These are phyloP conservation scores for Amyloporia xantha DNA, from an alignment of 768 basidiomycete genomes.

Conservation along the genomic window DNA sequence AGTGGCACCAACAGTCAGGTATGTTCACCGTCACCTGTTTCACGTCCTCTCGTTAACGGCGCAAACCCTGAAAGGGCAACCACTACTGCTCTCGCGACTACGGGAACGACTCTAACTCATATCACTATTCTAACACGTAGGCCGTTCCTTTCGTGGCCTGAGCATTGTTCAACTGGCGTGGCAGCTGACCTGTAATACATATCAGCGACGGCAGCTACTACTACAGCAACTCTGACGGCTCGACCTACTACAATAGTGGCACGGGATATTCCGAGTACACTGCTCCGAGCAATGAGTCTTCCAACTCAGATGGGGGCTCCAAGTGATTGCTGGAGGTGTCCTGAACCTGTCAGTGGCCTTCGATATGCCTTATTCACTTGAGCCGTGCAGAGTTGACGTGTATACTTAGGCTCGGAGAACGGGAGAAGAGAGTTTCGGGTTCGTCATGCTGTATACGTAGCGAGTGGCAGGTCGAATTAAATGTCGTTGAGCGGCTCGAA, in stretches of 20 bases:
- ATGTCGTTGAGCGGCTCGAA: too few relatives aligned
- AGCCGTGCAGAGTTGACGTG: too few relatives aligned
- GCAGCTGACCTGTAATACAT: not conserved
- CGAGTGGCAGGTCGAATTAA: too few relatives aligned
- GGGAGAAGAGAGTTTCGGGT: too few relatives aligned
- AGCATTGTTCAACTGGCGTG: not conserved
- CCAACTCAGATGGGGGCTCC: too few relatives aligned
- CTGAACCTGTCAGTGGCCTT: too few relatives aligned
- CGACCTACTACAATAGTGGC: constrained; percentile 52
- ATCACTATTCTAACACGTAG: constrained; percentile 58
- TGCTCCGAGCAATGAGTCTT: too few relatives aligned
- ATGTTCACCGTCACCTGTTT: constrained; percentile 9
- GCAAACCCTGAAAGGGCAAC: constrained; percentile 39
- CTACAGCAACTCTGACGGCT: constrained; percentile 54
- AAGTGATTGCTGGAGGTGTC: too few relatives aligned
- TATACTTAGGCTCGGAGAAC: too few relatives aligned
- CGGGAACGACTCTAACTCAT: constrained; percentile 35
- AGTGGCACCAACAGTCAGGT: constrained; percentile 45
- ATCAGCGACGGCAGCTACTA: constrained; percentile 52
- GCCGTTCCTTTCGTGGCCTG: constrained; percentile 17
- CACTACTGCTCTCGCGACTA: constrained; percentile 51
- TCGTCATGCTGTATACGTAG: too few relatives aligned
- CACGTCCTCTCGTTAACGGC: too few relatives aligned
- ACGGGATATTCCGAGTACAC: constrained; percentile 45
- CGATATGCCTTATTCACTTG: too few relatives aligned